Percentiles rank a stretch among this genome's conserved stretches.
Evolutionary conservation across 768 basidiomycete species (phyloP).

Genomic region (Phaffia tasmanica): DNA sequence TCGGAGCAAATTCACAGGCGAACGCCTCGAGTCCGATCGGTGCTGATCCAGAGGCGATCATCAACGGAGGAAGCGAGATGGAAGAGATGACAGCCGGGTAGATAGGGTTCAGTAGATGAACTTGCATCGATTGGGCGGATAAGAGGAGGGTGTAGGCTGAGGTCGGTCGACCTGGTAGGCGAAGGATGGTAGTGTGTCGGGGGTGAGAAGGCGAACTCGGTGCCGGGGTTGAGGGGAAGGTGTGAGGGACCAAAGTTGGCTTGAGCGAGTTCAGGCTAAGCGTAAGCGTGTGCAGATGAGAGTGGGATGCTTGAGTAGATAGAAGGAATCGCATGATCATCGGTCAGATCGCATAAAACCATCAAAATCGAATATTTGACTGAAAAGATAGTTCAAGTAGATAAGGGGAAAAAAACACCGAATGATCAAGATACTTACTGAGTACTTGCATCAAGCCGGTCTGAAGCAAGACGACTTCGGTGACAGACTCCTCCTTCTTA

Average conservation of each 20-base stretch:
- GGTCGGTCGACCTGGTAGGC: background rate
- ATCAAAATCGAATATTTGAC: background rate
- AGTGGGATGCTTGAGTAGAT: constrained; percentile 14
- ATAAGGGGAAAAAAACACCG: background rate
- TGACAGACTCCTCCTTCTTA: constrained; percentile 17
- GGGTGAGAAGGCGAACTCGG: constrained; percentile 4
- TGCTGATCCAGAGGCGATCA: background rate
- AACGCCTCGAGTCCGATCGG: background rate
- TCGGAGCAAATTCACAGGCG: background rate
- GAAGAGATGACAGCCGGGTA: constrained; percentile 19
- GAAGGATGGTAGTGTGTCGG: background rate
- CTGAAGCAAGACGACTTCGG: constrained; percentile 5
- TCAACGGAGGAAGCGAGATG: constrained; percentile 3
- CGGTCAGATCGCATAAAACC: background rate
- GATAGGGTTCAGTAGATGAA: constrained; percentile 20
- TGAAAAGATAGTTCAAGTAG: background rate
- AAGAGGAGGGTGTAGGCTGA: constrained; percentile 18
- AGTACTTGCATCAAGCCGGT: constrained; percentile 15
- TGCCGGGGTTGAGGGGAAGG: constrained; percentile 14
- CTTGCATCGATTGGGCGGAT: constrained; percentile 4
- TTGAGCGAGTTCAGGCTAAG: constrained; percentile 6
- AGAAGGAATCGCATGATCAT: background rate
- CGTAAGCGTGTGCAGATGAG: constrained; percentile 24
- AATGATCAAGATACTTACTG: too few species aligned
- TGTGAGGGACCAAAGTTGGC: background rate